Evolutionary conservation across 805 yeast genomes (phyloP), one percentile per base, ranked within the genome.

Genomic region (Millerago galiae): DNA sequence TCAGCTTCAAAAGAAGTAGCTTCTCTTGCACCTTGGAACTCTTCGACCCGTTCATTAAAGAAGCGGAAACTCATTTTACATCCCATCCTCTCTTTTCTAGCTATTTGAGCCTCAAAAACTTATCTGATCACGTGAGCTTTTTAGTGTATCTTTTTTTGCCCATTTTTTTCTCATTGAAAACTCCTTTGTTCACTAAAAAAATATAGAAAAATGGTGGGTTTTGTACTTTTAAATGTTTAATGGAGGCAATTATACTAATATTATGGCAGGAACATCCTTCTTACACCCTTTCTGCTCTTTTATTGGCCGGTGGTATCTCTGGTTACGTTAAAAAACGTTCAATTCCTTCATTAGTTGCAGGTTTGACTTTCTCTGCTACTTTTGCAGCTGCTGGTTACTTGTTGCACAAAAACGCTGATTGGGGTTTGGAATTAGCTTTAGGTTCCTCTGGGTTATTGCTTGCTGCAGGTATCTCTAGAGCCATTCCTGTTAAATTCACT

Each of bases 381-480:
- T 84, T 74, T 58, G 84, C 83, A n/a, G 57, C 68, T 44, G 81
- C 88, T 2, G 91, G 95, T 14, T 85, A 87, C 62, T 70, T 90
- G 50, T 66, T 88, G 47, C 73, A 76, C 50, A 66, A 80, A 42
- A 85, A 87, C 59, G 79, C 77, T 47, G 89, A 85, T 57, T 77
- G 76, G 63, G 96, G 96, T 35, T 71, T 90, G 50, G 90, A 85
- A 59, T 59, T 83, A 14, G 95, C 96, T 0, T 65, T 89, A 42
- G 83, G 79, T 11, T 75, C 90, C 2, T 81, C 95, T 5, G 52
- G 78, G 2, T 55, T 84, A 14, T 71, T 90, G 52, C 61, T 83
- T 10, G 72, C 73, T 33, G 90, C 91, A 8, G 89, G 95, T 25
- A 51, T 83, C n/a, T 75, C 79, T 28, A 75, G 97, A 56, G 79